phyloP scores from a whole-genome alignment of 2,329 filamentous ascomycete species.

The Lachnellula occidentalis region DNA sequence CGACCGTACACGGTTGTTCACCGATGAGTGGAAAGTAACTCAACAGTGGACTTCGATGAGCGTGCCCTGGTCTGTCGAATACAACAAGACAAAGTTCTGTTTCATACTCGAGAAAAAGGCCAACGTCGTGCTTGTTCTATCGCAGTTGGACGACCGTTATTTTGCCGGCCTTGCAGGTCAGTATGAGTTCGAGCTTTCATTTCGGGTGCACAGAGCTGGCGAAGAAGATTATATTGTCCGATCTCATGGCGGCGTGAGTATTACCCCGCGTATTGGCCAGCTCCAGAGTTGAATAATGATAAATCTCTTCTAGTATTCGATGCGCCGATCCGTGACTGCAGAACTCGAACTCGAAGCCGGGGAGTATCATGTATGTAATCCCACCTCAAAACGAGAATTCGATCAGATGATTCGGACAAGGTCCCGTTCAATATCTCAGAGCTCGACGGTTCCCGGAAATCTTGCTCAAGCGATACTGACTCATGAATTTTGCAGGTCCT shows the following conservation, averaged over 20 bases:
- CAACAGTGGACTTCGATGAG: conserved; percentile 56
- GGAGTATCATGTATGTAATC: conserved; percentile 43
- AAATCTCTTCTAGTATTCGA: conserved; percentile 36
- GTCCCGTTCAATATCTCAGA: no score
- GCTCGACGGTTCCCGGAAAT: no score
- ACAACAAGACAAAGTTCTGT: conserved; percentile 55
- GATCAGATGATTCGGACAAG: no score
- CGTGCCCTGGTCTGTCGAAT: conserved; percentile 55
- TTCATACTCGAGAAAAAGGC: conserved; percentile 50
- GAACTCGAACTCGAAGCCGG: conserved; percentile 53
- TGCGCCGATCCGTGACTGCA: conserved; percentile 52
- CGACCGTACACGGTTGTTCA: conserved; percentile 57
- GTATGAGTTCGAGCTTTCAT: conserved; percentile 44
- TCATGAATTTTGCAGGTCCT: conserved; percentile 26
- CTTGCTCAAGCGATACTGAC: no score
- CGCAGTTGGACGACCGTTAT: conserved; percentile 54
- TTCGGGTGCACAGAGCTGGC: conserved; percentile 44
- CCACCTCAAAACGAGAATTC: no score
- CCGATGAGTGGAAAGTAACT: conserved; percentile 52
- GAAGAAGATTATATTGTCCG: conserved; percentile 55
- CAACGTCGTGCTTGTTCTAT: conserved; percentile 53
- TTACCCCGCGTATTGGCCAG: neutral
- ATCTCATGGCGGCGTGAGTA: conserved; percentile 40
- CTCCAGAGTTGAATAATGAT: neutral
- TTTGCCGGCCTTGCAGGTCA: conserved; percentile 56